Conservation (phyloP, 164 flowering plant species). For the Annona squamosa region DNA sequence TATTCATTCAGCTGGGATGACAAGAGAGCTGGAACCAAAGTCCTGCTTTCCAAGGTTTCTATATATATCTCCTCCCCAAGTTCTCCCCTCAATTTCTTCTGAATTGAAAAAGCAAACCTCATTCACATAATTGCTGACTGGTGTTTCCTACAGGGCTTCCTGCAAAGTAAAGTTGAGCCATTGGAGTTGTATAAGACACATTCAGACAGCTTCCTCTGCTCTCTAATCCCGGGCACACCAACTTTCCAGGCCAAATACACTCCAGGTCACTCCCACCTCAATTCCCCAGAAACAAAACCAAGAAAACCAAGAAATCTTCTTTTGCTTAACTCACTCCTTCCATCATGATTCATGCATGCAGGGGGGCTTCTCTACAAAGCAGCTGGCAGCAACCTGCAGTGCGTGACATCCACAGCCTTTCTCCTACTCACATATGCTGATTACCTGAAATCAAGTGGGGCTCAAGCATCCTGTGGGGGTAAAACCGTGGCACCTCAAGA, state of each 20-base stretch:
- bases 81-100: not conserved
- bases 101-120: not conserved
- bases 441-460: slow-evolving; percentile 41
- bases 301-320: too few relatives aligned
- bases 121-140: not conserved
- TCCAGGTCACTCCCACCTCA: slow-evolving; percentile 42
- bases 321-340: too few relatives aligned
- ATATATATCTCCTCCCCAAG: not conserved
- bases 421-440: slow-evolving; percentile 76
- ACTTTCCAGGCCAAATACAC: slow-evolving; percentile 78
- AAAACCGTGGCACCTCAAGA: slow-evolving; percentile 37
- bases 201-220: slow-evolving; percentile 85
- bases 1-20: slow-evolving; percentile 95
- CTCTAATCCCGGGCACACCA: slow-evolving; percentile 69
- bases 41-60: slow-evolving; percentile 76
- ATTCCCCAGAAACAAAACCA: not conserved
- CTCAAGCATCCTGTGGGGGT: slow-evolving; percentile 41
- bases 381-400: slow-evolving; percentile 83
- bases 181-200: slow-evolving; percentile 67
- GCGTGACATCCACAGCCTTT: slow-evolving; percentile 71
- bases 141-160: slow-evolving; percentile 38
- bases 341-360: slow-evolving; percentile 15
- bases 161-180: slow-evolving; percentile 41
- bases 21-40: slow-evolving; percentile 74
- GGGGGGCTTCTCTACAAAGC: slow-evolving; percentile 83